These are phyloP conservation scores for Eimeria brunetti DNA, from an alignment of 169 alveolate species.

Conservation along the genomic window DNA sequence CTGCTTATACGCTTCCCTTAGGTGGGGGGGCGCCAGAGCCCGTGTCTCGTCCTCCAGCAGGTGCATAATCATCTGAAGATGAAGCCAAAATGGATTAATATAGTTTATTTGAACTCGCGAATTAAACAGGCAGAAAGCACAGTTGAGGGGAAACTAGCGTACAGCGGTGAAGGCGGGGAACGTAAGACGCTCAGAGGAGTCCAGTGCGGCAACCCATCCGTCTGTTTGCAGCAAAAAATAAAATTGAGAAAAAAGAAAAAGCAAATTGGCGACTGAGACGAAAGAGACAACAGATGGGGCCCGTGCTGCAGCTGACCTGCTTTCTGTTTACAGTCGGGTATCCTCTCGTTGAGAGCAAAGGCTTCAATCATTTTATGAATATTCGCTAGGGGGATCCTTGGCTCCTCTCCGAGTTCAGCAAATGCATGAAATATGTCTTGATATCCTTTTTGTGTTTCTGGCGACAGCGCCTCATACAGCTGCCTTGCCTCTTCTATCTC, in stretches of 20 bases:
- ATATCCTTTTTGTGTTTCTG: conserved; percentile 54
- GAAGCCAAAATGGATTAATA: not conserved
- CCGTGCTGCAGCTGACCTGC: conserved; percentile 27
- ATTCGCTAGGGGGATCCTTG: conserved; percentile 40
- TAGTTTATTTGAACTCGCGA: not conserved
- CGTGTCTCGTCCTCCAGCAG: conserved; percentile 56
- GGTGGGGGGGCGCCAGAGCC: conserved; percentile 13
- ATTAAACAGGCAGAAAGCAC: not conserved
- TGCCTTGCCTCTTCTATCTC: conserved; percentile 65
- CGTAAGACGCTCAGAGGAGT: conserved; percentile 43
- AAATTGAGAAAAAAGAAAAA: not conserved
- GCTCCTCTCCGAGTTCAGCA: conserved; percentile 18
- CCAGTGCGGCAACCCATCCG: conserved; percentile 52
- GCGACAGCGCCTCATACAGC: conserved; percentile 39
- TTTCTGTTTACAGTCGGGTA: conserved; percentile 72
- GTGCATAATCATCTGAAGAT: conserved; percentile 47
- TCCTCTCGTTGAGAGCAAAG: conserved; percentile 47
- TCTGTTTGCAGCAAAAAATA: not conserved
- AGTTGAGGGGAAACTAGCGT: not conserved
- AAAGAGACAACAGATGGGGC: not conserved
- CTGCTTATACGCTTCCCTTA: conserved; percentile 12
- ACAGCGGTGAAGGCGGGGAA: conserved; percentile 65
- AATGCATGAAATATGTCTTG: conserved; percentile 75
- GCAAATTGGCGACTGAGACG: not conserved
- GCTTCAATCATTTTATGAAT: conserved; percentile 48